phyloP scores from a whole-genome alignment of 1,139 yeast genomes.

The Sugiyamaella castrensis region DNA sequence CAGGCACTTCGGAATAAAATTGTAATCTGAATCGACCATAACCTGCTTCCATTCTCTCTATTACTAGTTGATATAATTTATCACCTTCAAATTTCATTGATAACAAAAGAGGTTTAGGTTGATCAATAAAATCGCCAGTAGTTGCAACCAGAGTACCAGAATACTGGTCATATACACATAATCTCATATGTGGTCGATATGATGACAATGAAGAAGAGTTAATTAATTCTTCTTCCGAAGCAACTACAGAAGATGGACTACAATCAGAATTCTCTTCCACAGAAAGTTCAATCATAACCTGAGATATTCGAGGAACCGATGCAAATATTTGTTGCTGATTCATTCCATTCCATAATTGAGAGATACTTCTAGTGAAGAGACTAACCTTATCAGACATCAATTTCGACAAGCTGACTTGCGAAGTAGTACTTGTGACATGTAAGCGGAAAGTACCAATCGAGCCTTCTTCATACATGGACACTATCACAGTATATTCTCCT shows the following conservation, averaged over 20 bases:
- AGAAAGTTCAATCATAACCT: constrained; percentile 7
- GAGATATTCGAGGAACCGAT: constrained; percentile 11
- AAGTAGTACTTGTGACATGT: constrained; percentile 14
- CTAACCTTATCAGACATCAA: constrained; percentile 27
- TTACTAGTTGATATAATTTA: constrained; percentile 20
- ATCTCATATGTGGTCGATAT: constrained; percentile 32
- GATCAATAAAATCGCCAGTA: constrained; percentile 45
- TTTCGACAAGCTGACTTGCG: constrained; percentile 22
- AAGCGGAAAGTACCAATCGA: constrained; percentile 4
- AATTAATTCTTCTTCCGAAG: neutral
- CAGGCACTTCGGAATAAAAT: constrained; percentile 24
- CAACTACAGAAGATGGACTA: constrained; percentile 8
- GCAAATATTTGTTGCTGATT: constrained; percentile 23
- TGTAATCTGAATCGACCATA: constrained; percentile 24
- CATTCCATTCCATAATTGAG: constrained; percentile 23
- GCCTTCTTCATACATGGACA: constrained; percentile 35
- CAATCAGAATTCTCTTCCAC: constrained; percentile 2
- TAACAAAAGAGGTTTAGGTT: constrained; percentile 3
- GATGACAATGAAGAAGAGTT: constrained; percentile 1
- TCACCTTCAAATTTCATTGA: constrained; percentile 11
- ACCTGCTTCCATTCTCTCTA: constrained; percentile 36
- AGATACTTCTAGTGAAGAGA: constrained; percentile 23
- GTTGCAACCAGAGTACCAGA: constrained; percentile 27
- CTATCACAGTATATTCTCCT: constrained; percentile 35
- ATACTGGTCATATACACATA: constrained; percentile 30